Evolutionary conservation across 1,139 yeast species (phyloP).

Genomic region (Blastobotrys persicus): DNA sequence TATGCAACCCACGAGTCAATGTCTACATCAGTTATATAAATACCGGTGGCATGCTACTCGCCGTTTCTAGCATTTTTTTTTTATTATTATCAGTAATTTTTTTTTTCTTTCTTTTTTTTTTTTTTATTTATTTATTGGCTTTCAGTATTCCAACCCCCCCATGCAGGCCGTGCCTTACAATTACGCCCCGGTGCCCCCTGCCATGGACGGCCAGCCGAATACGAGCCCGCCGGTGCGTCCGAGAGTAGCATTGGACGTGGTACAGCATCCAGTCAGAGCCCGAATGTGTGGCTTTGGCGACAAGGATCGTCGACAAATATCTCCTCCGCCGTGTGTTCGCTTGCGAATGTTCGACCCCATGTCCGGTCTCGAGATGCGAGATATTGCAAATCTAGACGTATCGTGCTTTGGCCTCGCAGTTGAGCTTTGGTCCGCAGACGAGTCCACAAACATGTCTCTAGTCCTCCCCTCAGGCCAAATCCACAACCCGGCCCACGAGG

Average conservation of each 20-base stretch:
- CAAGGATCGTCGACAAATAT: slow-evolving; percentile 45
- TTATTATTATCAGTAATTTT: no score
- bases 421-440: slow-evolving; percentile 43
- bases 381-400: slow-evolving; percentile 35
- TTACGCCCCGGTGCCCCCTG: slow-evolving; percentile 9
- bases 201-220: no score
- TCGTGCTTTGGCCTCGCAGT: slow-evolving; percentile 38
- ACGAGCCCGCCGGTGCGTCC: slow-evolving; percentile 6
- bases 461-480: slow-evolving; percentile 25
- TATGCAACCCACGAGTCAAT: no score
- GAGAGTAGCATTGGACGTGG: slow-evolving; percentile 34
- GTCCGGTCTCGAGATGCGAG: slow-evolving; percentile 29
- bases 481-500: slow-evolving; percentile 15
- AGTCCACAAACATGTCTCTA: slow-evolving; percentile 35
- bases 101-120: no score
- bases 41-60: no score
- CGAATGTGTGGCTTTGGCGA: slow-evolving; percentile 50
- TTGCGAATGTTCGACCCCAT: slow-evolving; percentile 33
- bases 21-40: no score
- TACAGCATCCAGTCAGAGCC: slow-evolving; percentile 45
- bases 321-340: slow-evolving; percentile 46
- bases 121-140: neutral
- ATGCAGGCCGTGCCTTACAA: slow-evolving; percentile 15
- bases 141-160: neutral
- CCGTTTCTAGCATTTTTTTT: no score